Conservation (phyloP, 257 asterid genomes). For the Primulina tabacum region DNA sequence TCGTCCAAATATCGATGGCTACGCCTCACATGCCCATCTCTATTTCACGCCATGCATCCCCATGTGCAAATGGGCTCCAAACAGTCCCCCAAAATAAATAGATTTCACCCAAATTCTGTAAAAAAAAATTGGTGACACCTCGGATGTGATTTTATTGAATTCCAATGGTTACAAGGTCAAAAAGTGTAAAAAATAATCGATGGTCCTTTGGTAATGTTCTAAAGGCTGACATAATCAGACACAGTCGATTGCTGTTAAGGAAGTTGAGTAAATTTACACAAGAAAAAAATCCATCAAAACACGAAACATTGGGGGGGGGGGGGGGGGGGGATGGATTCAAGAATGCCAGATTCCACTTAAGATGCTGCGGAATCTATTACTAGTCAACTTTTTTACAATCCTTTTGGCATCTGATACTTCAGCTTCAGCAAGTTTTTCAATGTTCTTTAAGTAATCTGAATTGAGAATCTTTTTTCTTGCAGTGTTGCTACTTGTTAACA, state of each 20-base stretch:
- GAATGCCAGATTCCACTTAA: slow-evolving; percentile 72
- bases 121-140: slow-evolving; percentile 7
- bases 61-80: slow-evolving; percentile 45
- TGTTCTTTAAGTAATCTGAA: slow-evolving; percentile 65
- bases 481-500: slow-evolving; percentile 58
- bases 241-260: slow-evolving; percentile 24
- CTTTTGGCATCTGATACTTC: slow-evolving; percentile 81
- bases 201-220: slow-evolving; percentile 24
- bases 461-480: slow-evolving; percentile 80
- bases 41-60: slow-evolving; percentile 39
- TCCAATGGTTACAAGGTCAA: slow-evolving; percentile 23
- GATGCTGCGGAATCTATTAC: slow-evolving; percentile 52
- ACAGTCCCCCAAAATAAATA: not conserved
- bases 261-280: slow-evolving; percentile 35
- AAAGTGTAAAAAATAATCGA: not conserved
- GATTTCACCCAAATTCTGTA: not conserved
- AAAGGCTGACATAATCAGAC: slow-evolving; percentile 17
- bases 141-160: slow-evolving; percentile 17
- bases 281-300: slow-evolving; percentile 19
- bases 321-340: slow-evolving; percentile 31
- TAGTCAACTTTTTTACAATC: slow-evolving; percentile 63
- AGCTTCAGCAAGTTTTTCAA: slow-evolving; percentile 75
- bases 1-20: slow-evolving; percentile 34
- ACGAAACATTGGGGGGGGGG: slow-evolving; percentile 14
- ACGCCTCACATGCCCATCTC: slow-evolving; percentile 48